Base-by-base conservation (phyloP, 1,284 basidiomycete genomes). In the Puccinia triticina region DNA sequence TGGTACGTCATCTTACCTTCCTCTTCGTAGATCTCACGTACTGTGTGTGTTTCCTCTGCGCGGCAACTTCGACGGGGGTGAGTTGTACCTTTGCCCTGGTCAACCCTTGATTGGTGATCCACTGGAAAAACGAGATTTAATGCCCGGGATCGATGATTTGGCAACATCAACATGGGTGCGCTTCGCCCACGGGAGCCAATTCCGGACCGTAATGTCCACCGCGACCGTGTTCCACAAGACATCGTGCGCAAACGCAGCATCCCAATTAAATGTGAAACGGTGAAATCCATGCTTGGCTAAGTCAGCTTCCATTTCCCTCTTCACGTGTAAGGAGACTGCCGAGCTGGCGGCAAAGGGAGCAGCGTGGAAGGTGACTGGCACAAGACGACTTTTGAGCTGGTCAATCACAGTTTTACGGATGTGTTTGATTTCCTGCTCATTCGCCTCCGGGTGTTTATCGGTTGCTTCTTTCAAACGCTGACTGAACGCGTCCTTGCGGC, bases 391-490 rank as follows among this genome's bases (percentile, higher is more conserved):
- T 43, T 67, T 67, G 7, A 67, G 64, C 29, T 37, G 64, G 21
- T 67, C 64, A 10, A 43, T 67, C 29, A 5, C 64, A 1, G 12
- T n/a, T 16, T 67, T 67, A 2, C 40, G 32, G 18, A 67, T 67
- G 40, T 5, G 64, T 37, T 67, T 67, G 29, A 67, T 67, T 67
- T 67, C 64, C 40, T 67, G 64, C n/a, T 67, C 40, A 43, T 67
- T 67, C 16, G 40, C 16, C 32, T 67, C 37, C n/a, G 64, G 64
- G 32, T 67, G 1, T 2, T 37, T 37, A 10, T 67, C 7, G 1
- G 64, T 43, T 40, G 18, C 64, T 34, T 37, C 64, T 40, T 40
- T 7, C 32, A 67, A 67, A 1, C 64, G 64, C 34, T 67, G 1
- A 40, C 40, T 40, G 37, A 67, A 67, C 5, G 64, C 32, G 2